Evolutionary conservation across 179 eudicot species (phyloP).

Genomic region (Beta macrorhiza): DNA sequence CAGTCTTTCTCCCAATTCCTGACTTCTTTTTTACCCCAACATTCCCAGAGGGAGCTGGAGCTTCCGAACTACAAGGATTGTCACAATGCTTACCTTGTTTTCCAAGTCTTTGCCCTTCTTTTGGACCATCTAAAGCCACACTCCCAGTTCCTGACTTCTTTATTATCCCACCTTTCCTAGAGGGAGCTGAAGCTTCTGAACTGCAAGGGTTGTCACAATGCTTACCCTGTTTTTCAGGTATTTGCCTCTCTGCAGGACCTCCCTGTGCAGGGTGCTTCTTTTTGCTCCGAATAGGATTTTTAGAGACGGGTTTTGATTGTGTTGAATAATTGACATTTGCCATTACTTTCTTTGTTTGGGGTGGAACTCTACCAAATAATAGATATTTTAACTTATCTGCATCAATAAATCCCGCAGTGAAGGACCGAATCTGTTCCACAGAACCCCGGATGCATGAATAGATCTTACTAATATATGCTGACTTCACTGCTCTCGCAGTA

Average conservation of each 20-base stretch:
- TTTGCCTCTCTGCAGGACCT: neutral
- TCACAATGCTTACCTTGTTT: conserved; percentile 9
- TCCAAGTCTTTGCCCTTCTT: neutral
- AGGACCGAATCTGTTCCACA: conserved; percentile 37
- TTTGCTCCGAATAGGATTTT: neutral
- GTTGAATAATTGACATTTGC: conserved; percentile 15
- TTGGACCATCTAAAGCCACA: neutral
- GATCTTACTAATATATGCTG: conserved; percentile 34
- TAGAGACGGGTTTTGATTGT: neutral
- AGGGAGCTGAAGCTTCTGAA: neutral
- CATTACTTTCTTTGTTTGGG: conserved; percentile 2
- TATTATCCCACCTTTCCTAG: neutral
- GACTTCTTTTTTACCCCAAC: neutral
- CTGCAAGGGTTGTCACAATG: neutral
- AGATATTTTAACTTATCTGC: conserved; percentile 36
- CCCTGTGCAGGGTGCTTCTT: conserved; percentile 13
- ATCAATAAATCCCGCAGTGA: conserved; percentile 43
- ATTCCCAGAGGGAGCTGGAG: neutral
- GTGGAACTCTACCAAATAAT: conserved; percentile 49
- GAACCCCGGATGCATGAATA: conserved; percentile 50
- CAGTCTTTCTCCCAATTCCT: neutral
- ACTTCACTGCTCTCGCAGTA: conserved; percentile 74
- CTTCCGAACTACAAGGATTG: neutral
- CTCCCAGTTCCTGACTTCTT: neutral
- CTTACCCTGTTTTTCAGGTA: conserved; percentile 9